Base-by-base conservation (phyloP, 192 early-diverging fungal species). In the Kickxella alabastrina region DNA sequence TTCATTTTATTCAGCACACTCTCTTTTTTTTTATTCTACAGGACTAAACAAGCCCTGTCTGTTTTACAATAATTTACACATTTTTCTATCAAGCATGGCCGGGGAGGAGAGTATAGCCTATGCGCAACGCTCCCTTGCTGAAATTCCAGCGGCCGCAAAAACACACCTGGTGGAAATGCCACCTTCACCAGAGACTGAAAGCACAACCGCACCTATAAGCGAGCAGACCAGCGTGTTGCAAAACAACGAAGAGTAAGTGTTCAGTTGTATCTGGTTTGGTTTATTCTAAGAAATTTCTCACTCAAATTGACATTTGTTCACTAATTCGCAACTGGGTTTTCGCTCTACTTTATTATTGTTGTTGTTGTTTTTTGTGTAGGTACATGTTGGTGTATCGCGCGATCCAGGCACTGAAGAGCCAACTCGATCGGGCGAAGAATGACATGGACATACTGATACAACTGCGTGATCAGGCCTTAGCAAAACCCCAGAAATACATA, bases 161-260 rank as follows among this genome's bases (percentile, higher is more conserved):
- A n/a, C 35, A 34, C 29, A 25, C 19, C 19, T 10, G 13, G 45
- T 18, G 12, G 41, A 44, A 14, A 58, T 19, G 19, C 18, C 43
- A 32, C 49, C 47, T 43, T n/a, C 37, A 1, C 47, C 35, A 26
- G 6, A 25, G 26, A 17, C 19, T 3, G 17, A 29, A 18, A 22
- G 41, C 2, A 9, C 49, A 38, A 27, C 22, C 5, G 13, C 57
- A 25, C 59, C 63, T 13, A 57, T 10, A 26, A 47, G 56, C 8
- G 56, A 56, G 27, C 21, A 29, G 4, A 37, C 51, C 9, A 52
- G 59, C 24, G 35, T 68, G 2, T 39, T 68, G 43, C 61, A 50
- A 27, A 75, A 75, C 50, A 75, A 75, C 38, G 49, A 59, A 23
- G 72, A 75, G 49, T 64, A 63, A 51, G 61, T 54, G n/a, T n/a